Evolutionary conservation across 164 flowering plant species (phyloP), one percentile per base, ranked within the genome.

Genomic region (Taxillus chinensis): DNA sequence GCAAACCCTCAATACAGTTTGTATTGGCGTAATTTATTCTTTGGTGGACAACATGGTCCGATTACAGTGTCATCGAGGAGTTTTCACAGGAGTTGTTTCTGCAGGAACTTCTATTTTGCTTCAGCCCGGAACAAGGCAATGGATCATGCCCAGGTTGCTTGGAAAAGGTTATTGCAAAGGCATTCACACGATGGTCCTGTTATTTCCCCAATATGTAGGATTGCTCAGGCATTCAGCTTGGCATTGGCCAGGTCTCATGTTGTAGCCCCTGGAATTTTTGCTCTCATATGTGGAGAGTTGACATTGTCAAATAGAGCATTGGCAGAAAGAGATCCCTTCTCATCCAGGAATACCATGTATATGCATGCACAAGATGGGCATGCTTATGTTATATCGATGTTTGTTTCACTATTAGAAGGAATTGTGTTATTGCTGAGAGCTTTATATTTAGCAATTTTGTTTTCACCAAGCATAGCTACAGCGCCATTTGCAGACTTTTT

Each of bases 171-270:
- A 53, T 80, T 70, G 0, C 45, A 60, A 41, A 62, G 65, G 11
- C 66, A 68, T 65, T 71, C 71, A 60, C 66, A 64, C n/a, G 58
- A 76, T 53, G 71, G 71, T 13, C 62, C 63, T 14, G 56, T 62
- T 38, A 62, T 59, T 50, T 64, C 74, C 27, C 67, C 71, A 8
- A 68, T 86, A 46, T 73, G 66, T 68, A 79, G 67, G 71, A 74
- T 82, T 64, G 89, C 89, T 40, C 85, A 82, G 68, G 91, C 91
- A 42, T 75, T 86, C 45, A 81, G 80, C 71, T 73, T 86, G 77
- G 85, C 87, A 8, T 69, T 78, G 59, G 68, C 79, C 38, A 81
- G 88, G 38, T 82, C 84, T 39, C 79, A 78, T 39, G 60, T 82
- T 15, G 17, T 83, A 8, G 76, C 82, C 61, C 91, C 93, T 54